Evolutionary conservation across 2,329 filamentous ascomycete species (phyloP), one percentile per base, ranked within the genome.

Genomic region (Alternaria ventricosa): DNA sequence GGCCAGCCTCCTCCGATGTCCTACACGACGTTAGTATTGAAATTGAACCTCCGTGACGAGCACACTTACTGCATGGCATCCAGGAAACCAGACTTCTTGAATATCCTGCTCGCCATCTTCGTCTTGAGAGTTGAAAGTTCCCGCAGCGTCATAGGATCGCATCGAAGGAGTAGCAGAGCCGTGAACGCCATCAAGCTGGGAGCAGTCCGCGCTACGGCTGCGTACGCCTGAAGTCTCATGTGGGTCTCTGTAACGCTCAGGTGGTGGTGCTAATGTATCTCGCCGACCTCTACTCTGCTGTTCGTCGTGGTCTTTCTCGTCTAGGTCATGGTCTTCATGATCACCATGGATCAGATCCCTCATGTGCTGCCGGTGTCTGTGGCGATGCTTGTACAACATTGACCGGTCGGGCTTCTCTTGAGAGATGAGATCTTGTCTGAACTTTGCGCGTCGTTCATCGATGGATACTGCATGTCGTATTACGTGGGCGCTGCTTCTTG

Each of bases 1-100:
- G 86, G 81, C 92, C 91, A 94, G 0, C 92, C 92, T 10, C 92
- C 92, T 1, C 92, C 92, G 28, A 94, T 88, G 66, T 95, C 92
- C 77, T 79, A 30, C 3, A 1, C 8, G 1, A 22, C 28, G 27
- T 75, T 53, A 74, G 65, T 54, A 18, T 44, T 22, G 41, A 18
- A 10, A 25, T 4, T 20, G 25, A 9, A 6, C 12, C 13, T 41
- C 4, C 22, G 18, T 27, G 18, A 20, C 13, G 25, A 4, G 12
- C 13, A 15, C 2, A 72, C 76, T 69, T 66, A 81, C 79, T 2
- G 88, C 92, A 66, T 96, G 92, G 11, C 90, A 89, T 9, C 92
- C 92, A 0, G 92, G 85, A 71, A 96, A 96, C 90, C 90, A 92
- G 1, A 95, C 87, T 72, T 96, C 92, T 63, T 92, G 87, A 51